phyloP scores from a whole-genome alignment of 129 eudicot species.

The Tagetes erecta region DNA sequence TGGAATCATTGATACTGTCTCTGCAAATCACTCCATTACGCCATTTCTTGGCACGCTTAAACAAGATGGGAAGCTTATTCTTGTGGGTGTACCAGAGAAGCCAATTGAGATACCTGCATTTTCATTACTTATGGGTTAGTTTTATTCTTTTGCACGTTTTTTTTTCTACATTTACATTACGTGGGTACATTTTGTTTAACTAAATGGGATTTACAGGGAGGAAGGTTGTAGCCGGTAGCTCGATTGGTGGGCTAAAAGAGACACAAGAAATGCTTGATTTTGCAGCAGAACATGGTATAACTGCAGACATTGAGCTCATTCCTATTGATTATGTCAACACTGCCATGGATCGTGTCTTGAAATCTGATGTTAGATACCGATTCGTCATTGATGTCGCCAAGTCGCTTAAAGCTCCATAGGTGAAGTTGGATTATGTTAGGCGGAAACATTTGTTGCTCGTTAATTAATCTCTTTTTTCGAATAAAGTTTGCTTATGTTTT shows the following conservation, averaged over 20 bases:
- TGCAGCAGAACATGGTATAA: slow-evolving; percentile 1
- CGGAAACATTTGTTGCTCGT: background rate
- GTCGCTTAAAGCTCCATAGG: no score
- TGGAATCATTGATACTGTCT: slow-evolving; percentile 4
- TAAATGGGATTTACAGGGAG: background rate
- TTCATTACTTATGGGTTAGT: no score
- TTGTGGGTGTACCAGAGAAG: slow-evolving; percentile 2
- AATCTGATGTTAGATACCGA: slow-evolving; percentile 11
- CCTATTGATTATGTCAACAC: slow-evolving; percentile 6
- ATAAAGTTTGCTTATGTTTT: background rate
- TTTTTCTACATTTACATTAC: no score
- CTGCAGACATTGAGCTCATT: slow-evolving; percentile 12
- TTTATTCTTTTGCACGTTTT: no score
- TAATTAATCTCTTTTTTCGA: background rate
- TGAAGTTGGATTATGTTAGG: background rate
- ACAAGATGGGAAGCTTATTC: background rate
- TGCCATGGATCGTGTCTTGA: background rate
- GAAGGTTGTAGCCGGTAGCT: slow-evolving; percentile 4
- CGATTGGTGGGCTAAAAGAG: background rate
- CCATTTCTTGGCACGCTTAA: background rate
- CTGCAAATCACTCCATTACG: background rate
- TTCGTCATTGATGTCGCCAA: no score
- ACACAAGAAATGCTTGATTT: slow-evolving; percentile 19
- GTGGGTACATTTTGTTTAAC: background rate
- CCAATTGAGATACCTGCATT: background rate